These are phyloP conservation scores for Amylostereum areolatum DNA, from an alignment of 1,284 basidiomycete species.

Conservation along the genomic window DNA sequence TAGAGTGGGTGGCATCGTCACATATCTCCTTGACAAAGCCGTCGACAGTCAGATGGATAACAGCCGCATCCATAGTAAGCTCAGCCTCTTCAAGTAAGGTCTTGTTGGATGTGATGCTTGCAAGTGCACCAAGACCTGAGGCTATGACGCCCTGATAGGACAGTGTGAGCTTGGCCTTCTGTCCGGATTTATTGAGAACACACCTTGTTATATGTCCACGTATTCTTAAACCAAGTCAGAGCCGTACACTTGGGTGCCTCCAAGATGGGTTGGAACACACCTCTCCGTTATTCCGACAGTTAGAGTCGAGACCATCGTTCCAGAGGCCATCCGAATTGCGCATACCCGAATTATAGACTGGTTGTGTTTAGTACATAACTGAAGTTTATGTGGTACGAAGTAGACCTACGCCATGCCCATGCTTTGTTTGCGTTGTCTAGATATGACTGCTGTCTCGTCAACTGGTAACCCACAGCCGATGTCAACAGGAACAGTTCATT, in stretches of 20 bases:
- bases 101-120: constrained; percentile 30
- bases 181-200: background rate
- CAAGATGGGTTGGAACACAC: constrained; percentile 15
- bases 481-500: constrained; percentile 48
- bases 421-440: constrained; percentile 41
- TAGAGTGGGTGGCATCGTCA: constrained; percentile 33
- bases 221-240: constrained; percentile 26
- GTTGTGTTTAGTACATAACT: background rate
- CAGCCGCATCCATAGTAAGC: constrained; percentile 46
- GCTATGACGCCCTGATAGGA: constrained; percentile 40
- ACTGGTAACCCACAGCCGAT: constrained; percentile 40
- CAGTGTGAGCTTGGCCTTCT: background rate
- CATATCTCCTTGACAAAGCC: constrained; percentile 45
- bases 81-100: constrained; percentile 41
- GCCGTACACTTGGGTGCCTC: background rate
- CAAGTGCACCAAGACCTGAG: constrained; percentile 42
- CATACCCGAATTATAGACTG: constrained; percentile 43
- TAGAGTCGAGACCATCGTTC: constrained; percentile 40
- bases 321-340: constrained; percentile 40
- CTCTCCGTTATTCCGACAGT: constrained; percentile 41
- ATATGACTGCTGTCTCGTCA: constrained; percentile 30
- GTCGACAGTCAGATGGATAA: constrained; percentile 30
- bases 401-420: constrained; percentile 40
- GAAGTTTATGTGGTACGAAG: background rate
- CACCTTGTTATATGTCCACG: constrained; percentile 54